Evolutionary conservation across 208 protist species (phyloP).

Genomic region (Trypanosoma cruzi): DNA sequence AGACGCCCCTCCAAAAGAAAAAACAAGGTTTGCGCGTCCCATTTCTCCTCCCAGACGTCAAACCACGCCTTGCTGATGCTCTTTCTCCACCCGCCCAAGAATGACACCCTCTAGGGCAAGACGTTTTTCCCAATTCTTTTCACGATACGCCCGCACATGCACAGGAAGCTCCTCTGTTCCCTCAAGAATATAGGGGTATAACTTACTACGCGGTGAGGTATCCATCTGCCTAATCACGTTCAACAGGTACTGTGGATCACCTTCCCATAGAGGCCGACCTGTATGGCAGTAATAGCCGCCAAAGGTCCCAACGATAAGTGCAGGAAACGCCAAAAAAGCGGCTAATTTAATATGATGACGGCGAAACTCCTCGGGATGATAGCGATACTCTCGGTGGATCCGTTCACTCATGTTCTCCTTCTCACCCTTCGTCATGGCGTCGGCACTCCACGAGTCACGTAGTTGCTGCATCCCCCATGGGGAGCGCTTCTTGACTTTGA

Average conservation of each 20-base stretch:
- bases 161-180: conserved; percentile 57
- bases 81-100: too few relatives aligned
- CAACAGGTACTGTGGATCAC: conserved; percentile 69
- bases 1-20: too few relatives aligned
- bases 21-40: too few relatives aligned
- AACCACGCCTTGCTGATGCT: too few relatives aligned
- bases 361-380: conserved; percentile 78
- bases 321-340: conserved; percentile 50
- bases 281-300: conserved; percentile 60
- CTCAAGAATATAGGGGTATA: conserved; percentile 60
- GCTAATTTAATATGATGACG: conserved; percentile 60
- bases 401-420: conserved; percentile 79
- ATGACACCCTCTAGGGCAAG: conserved; percentile 23
- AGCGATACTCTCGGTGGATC: conserved; percentile 85
- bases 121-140: conserved; percentile 34
- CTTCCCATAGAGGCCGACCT: conserved; percentile 60
- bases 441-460: conserved; percentile 81
- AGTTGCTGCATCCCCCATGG: conserved; percentile 86
- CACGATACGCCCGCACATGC: conserved; percentile 55
- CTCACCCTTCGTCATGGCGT: conserved; percentile 80
- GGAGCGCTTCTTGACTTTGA: conserved; percentile 60
- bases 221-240: conserved; percentile 66
- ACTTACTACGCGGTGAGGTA: conserved; percentile 71
- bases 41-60: too few relatives aligned
- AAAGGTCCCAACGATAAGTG: conserved; percentile 38